Percentiles rank a stretch among this genome's conserved stretches.
These are phyloP conservation scores for Calocybe indica DNA, from an alignment of 768 basidiomycete species.

Conservation along the genomic window DNA sequence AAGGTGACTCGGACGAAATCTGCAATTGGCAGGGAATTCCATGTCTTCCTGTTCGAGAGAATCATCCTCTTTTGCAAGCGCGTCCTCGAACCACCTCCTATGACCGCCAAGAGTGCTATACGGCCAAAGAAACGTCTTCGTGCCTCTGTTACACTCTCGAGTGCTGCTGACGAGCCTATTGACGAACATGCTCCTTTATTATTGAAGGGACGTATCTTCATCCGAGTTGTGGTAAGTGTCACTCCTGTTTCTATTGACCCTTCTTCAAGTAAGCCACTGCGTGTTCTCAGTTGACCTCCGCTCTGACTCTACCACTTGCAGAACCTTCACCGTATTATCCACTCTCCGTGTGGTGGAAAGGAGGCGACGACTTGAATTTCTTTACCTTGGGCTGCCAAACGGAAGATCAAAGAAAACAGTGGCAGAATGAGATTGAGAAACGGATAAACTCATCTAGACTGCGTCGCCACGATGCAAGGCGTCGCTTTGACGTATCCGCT, in stretches of 20 bases:
- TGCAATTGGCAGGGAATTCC: slow-evolving; percentile 95
- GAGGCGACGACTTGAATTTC: slow-evolving; percentile 87
- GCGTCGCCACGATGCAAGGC: too few species aligned
- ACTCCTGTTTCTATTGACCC: slow-evolving; percentile 51
- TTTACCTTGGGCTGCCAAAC: slow-evolving; percentile 91
- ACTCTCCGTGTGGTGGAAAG: slow-evolving; percentile 91
- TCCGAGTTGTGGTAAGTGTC: slow-evolving; percentile 90
- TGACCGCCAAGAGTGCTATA: slow-evolving; percentile 75
- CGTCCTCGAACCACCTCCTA: slow-evolving; percentile 50
- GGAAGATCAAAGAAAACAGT: slow-evolving; percentile 88
- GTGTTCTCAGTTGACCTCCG: slow-evolving; percentile 1
- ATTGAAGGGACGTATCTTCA: slow-evolving; percentile 93
- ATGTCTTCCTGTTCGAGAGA: slow-evolving; percentile 97
- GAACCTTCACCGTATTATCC: slow-evolving; percentile 61
- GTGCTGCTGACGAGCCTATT: slow-evolving; percentile 50
- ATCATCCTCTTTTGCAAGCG: slow-evolving; percentile 99
- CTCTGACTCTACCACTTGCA: slow-evolving; percentile 13
- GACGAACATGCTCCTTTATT: slow-evolving; percentile 78
- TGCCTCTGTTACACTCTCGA: slow-evolving; percentile 40
- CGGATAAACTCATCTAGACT: slow-evolving; percentile 47
- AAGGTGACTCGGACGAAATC: slow-evolving; percentile 92
- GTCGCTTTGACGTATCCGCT: too few species aligned
- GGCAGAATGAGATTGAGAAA: slow-evolving; percentile 87
- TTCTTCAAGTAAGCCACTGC: slow-evolving; percentile 47
- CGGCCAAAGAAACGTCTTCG: slow-evolving; percentile 79